phyloP scores from a whole-genome alignment of 306 rosid genomes.

The Dicorynia guianensis region DNA sequence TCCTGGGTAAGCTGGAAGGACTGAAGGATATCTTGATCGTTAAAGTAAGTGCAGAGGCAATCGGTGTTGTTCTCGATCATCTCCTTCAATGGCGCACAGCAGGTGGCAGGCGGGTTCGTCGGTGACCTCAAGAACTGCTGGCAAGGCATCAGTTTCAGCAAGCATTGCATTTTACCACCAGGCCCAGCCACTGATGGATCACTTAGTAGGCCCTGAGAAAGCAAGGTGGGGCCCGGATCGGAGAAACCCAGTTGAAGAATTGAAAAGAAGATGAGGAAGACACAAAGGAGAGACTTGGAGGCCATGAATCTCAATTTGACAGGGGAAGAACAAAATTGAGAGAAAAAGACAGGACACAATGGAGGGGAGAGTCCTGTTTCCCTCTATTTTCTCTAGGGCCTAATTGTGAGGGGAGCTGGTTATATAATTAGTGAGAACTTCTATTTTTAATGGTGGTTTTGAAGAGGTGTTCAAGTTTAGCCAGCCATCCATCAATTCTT shows the following conservation, averaged over 20 bases:
- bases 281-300: slow-evolving; percentile 4
- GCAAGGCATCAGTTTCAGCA: slow-evolving; percentile 66
- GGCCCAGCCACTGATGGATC: too few species aligned
- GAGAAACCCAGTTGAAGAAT: slow-evolving; percentile 22
- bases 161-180: slow-evolving; percentile 45
- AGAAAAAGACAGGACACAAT: not conserved
- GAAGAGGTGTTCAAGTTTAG: slow-evolving; percentile 19
- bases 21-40: slow-evolving; percentile 21
- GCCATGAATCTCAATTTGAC: too few species aligned
- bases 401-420: slow-evolving; percentile 21
- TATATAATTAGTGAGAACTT: slow-evolving; percentile 29
- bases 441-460: slow-evolving; percentile 46
- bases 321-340: not conserved
- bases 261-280: slow-evolving; percentile 34
- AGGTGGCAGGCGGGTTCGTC: slow-evolving; percentile 33
- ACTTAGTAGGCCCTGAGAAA: not conserved
- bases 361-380: not conserved
- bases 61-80: not conserved
- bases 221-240: not conserved
- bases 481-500: not conserved
- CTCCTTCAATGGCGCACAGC: slow-evolving; percentile 57
- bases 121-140: slow-evolving; percentile 43
- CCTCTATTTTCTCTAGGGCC: not conserved
- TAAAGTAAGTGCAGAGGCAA: slow-evolving; percentile 59
- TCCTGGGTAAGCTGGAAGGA: slow-evolving; percentile 45